Base-by-base conservation (phyloP, 495 filamentous ascomycete species). In the Chaetomidium leptoderma region DNA sequence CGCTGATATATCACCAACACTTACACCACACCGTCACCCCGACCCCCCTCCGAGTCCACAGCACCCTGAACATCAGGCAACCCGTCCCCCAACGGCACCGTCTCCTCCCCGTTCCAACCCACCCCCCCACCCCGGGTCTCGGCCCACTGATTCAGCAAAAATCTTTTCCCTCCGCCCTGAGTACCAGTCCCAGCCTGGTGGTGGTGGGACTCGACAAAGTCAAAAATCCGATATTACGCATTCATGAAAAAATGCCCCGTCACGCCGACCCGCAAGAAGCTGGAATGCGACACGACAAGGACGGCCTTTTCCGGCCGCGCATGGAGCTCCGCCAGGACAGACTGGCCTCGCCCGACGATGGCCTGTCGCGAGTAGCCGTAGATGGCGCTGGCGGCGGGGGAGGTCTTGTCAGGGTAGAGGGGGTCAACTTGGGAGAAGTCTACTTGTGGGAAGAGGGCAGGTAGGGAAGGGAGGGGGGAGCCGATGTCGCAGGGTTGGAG, bases 161-260 rank as follows among this genome's bases (percentile, higher is more conserved):
- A n/a, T n/a, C n/a, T n/a, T n/a, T n/a, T n/a, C 47, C 11, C 60
- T 47, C 6, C 63, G 59, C n/a, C n/a, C n/a, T n/a, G n/a, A n/a
- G n/a, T n/a, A n/a, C n/a, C n/a, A 24, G 0, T 37, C 51, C 29
- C 65, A 49, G 4, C 57, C 55, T 23, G n/a, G n/a, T n/a, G n/a
- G n/a, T n/a, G n/a, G n/a, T n/a, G n/a, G n/a, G n/a, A n/a, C n/a
- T 71, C 69, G 30, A 70, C 75, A 54, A 84, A 82, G 4, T 85
- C 79, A 60, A 85, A 86, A 40, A 86, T 70, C 9, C 83, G 74
- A 61, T 79, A 86, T 61, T 86, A 83, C 7, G 78, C 83, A 61
- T 86, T 86, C 43, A 73, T 74, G 58, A 73, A 85, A 64, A 68
- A 72, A 19, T 68, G 67, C 4, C 76, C 70, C 6, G 73, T 72